These are phyloP conservation scores for Bryum argenteum DNA, from an alignment of 225 moss, liverwort and hornwort genomes.

Conservation along the genomic window DNA sequence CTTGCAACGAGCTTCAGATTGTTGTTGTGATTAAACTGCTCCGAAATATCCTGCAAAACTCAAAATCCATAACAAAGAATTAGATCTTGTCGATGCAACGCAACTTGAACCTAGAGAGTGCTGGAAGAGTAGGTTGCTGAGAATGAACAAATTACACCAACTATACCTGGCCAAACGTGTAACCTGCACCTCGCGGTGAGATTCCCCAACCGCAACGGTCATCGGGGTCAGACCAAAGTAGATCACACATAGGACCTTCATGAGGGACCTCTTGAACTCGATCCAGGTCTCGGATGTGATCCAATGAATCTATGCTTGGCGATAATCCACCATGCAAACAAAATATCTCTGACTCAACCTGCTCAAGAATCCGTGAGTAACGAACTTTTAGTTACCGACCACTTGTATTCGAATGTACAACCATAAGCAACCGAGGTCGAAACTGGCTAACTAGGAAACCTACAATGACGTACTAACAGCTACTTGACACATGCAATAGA, in stretches of 20 bases:
- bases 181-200: conserved; percentile 80
- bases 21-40: conserved; percentile 89
- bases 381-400: neutral
- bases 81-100: too few relatives aligned
- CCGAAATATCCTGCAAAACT: conserved; percentile 59
- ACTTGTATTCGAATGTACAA: neutral
- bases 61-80: neutral
- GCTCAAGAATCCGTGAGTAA: neutral
- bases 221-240: conserved; percentile 84
- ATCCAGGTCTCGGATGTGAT: conserved; percentile 83
- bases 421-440: too few relatives aligned
- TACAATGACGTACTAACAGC: neutral
- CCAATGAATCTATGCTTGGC: conserved; percentile 77
- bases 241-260: conserved; percentile 88
- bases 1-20: conserved; percentile 78
- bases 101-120: too few relatives aligned
- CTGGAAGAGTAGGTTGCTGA: too few relatives aligned
- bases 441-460: too few relatives aligned
- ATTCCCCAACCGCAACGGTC: conserved; percentile 89
- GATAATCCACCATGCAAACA: conserved; percentile 83
- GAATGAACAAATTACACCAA: neutral
- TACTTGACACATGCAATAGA: too few relatives aligned
- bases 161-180: conserved; percentile 67
- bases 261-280: conserved; percentile 86
- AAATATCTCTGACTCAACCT: conserved; percentile 67